These are phyloP conservation scores for Fraxinus excelsior DNA, from an alignment of 257 asterid species.

Conservation along the genomic window DNA sequence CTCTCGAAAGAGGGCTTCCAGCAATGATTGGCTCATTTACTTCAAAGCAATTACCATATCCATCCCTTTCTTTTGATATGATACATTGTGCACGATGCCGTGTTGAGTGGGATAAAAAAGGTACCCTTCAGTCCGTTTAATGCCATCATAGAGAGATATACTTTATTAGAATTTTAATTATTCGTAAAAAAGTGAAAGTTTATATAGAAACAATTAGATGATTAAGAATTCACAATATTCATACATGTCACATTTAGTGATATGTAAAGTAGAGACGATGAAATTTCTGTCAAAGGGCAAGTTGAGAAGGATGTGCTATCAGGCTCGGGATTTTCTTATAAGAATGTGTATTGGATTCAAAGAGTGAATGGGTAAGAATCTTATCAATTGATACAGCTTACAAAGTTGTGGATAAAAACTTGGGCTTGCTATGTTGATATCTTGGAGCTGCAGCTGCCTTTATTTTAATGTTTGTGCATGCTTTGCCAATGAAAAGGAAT, in stretches of 20 bases:
- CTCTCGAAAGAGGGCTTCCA: conserved; percentile 98
- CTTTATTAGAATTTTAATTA: background rate
- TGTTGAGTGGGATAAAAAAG: conserved; percentile 93
- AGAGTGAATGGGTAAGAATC: background rate
- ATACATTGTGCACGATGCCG: conserved; percentile 92
- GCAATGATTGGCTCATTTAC: conserved; percentile 93
- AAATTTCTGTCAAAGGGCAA: background rate
- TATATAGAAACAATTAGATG: background rate
- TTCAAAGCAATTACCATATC: conserved; percentile 87
- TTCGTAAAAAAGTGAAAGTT: background rate
- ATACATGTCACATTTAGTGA: background rate
- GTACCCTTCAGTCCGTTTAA: conserved; percentile 37
- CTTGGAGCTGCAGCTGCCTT: background rate
- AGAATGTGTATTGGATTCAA: background rate
- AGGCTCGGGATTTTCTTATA: background rate
- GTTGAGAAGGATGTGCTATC: background rate
- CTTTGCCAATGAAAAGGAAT: background rate
- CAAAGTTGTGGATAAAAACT: background rate
- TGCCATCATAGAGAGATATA: background rate
- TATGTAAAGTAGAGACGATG: background rate
- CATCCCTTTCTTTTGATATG: conserved; percentile 97
- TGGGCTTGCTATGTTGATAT: background rate
- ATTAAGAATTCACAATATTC: background rate
- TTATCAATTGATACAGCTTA: background rate
- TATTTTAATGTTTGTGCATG: background rate